Evolutionary conservation across 2,329 filamentous ascomycete genomes (phyloP).

Genomic region (Diaporthe velutina): DNA sequence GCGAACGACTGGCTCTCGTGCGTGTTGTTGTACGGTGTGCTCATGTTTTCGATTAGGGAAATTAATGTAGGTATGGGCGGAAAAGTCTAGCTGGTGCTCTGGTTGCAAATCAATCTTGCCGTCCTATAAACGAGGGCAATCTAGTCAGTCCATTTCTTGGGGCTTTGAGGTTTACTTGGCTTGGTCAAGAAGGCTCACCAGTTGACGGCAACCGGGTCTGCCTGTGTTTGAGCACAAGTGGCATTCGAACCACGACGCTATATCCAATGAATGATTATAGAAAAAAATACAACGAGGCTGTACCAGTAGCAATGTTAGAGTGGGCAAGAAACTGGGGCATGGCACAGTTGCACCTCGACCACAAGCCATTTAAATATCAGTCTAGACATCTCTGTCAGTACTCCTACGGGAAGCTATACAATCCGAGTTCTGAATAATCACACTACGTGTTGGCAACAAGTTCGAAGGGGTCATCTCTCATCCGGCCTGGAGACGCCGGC

Average conservation of each 20-base stretch:
- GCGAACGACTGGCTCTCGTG: not conserved
- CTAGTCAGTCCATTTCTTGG: not conserved
- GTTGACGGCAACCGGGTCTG: not conserved
- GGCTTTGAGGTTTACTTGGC: not conserved
- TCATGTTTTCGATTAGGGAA: not conserved
- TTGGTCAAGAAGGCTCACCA: constrained; percentile 1
- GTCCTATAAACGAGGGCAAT: not conserved
- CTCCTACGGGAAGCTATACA: not conserved
- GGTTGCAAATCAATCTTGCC: not conserved
- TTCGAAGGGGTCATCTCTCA: not conserved
- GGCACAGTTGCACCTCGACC: not conserved
- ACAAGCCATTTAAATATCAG: not conserved
- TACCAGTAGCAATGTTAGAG: not conserved
- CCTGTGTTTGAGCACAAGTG: not conserved
- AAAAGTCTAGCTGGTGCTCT: not conserved
- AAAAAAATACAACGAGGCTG: not conserved
- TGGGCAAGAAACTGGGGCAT: not conserved
- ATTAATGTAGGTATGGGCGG: not conserved
- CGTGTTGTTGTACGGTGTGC: not conserved
- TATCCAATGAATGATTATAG: not conserved
- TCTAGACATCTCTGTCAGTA: not conserved
- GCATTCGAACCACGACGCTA: not conserved
- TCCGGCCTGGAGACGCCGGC: not conserved
- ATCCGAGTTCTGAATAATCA: not conserved
- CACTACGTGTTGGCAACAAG: not conserved